phyloP scores from a whole-genome alignment of 441 rosid genomes.

The Sinapis alba region DNA sequence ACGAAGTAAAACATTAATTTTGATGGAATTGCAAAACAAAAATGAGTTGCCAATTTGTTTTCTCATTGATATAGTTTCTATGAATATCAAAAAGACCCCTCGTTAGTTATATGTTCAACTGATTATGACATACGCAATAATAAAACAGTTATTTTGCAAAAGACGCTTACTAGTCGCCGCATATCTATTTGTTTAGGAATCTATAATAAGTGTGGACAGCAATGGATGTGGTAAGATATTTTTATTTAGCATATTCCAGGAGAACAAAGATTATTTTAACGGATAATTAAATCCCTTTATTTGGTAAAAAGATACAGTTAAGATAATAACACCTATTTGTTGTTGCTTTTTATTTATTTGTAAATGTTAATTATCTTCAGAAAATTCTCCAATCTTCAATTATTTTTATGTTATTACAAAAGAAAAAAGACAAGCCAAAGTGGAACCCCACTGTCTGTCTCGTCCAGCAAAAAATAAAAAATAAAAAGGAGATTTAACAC shows the following conservation, averaged over 20 bases:
- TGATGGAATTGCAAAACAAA: slow-evolving; percentile 13
- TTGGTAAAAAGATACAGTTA: slow-evolving; percentile 7
- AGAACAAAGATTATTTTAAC: neutral
- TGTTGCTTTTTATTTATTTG: neutral
- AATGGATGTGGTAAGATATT: neutral
- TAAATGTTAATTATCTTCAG: no score
- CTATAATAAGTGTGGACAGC: neutral
- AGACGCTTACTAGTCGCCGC: slow-evolving; percentile 1
- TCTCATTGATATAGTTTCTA: neutral
- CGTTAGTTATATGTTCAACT: neutral
- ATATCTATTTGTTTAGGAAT: neutral
- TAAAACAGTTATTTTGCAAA: neutral
- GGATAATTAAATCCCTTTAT: slow-evolving; percentile 4
- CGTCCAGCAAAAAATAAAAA: neutral
- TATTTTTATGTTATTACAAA: neutral
- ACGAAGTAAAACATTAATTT: slow-evolving; percentile 4
- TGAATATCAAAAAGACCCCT: neutral
- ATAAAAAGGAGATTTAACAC: slow-evolving; percentile 5
- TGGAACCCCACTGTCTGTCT: slow-evolving; percentile 32
- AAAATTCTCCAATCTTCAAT: neutral
- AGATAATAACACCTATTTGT: neutral
- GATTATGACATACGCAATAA: neutral
- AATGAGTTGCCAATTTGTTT: neutral
- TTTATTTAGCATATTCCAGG: slow-evolving; percentile 2
- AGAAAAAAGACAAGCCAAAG: slow-evolving; percentile 21